phyloP scores from a whole-genome alignment of 208 protist species.

The Phytomonas sp. region DNA sequence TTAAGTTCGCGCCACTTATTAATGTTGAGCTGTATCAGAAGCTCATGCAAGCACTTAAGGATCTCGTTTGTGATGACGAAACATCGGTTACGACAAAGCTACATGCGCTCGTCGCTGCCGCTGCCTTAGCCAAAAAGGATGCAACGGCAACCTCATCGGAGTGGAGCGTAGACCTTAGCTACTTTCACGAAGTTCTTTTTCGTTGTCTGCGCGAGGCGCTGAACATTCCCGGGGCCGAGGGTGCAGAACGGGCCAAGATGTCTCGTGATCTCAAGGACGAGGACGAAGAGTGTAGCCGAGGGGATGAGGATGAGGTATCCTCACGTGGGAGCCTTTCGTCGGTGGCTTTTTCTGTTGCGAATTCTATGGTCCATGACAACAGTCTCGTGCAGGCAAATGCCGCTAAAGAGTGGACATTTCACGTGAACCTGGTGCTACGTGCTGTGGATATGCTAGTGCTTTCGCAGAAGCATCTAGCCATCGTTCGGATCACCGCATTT shows the following conservation, averaged over 20 bases:
- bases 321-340: constrained; percentile 86
- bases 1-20: constrained; percentile 88
- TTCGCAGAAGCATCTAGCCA: constrained; percentile 86
- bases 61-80: constrained; percentile 67
- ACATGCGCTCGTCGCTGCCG: constrained; percentile 84
- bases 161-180: constrained; percentile 89
- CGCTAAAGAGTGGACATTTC: constrained; percentile 83
- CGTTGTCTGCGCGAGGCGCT: constrained; percentile 77
- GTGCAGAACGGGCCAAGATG: constrained; percentile 44
- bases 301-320: constrained; percentile 42
- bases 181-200: constrained; percentile 89
- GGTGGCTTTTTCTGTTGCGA: constrained; percentile 85
- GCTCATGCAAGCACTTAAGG: constrained; percentile 80
- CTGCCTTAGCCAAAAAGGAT: constrained; percentile 80
- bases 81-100: constrained; percentile 79
- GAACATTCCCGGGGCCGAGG: constrained; percentile 48
- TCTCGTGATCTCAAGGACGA: constrained; percentile 28
- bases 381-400: constrained; percentile 78
- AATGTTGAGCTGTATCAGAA: constrained; percentile 88
- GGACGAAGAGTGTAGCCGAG: constrained; percentile 18
- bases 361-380: constrained; percentile 74
- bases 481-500: constrained; percentile 78
- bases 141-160: constrained; percentile 67
- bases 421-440: constrained; percentile 78
- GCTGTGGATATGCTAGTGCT: constrained; percentile 85